Evolutionary conservation across 192 early-diverging fungal species (phyloP).

Genomic region (Linnemannia elongata): DNA sequence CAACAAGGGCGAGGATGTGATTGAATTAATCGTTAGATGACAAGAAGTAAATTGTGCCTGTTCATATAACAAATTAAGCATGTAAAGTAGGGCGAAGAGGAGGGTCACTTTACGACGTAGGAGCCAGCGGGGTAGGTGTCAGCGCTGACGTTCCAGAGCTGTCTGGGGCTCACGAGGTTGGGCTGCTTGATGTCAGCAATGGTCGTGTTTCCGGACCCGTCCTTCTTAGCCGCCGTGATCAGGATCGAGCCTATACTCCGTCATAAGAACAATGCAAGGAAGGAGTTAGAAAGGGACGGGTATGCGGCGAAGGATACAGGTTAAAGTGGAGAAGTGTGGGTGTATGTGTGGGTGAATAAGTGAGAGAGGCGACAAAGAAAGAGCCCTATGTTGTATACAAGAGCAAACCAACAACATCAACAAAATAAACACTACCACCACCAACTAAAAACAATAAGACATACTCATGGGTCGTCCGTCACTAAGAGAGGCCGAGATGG

Average conservation of each 20-base stretch:
- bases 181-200: conserved; percentile 1
- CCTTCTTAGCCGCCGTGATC: conserved; percentile 35
- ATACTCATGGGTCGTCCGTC: conserved; percentile 24
- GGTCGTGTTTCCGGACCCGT: conserved; percentile 41
- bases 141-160: conserved; percentile 29
- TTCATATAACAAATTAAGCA: background rate
- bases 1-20: background rate
- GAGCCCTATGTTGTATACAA: background rate
- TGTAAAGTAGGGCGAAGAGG: background rate
- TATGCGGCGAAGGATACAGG: background rate
- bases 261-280: background rate
- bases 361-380: background rate
- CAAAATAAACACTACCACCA: background rate
- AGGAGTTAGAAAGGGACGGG: background rate
- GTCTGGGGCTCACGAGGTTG: background rate
- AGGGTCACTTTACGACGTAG: conserved; percentile 24
- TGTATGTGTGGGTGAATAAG: background rate
- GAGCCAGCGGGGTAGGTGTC: conserved; percentile 26
- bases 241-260: conserved; percentile 25
- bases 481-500: conserved; percentile 17
- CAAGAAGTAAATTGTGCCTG: background rate
- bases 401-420: background rate
- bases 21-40: background rate
- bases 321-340: background rate
- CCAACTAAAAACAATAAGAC: background rate